Percentiles rank a stretch among this genome's conserved stretches.
phyloP scores from a whole-genome alignment of 2,329 filamentous ascomycete genomes.

The Juglanconis sp. region DNA sequence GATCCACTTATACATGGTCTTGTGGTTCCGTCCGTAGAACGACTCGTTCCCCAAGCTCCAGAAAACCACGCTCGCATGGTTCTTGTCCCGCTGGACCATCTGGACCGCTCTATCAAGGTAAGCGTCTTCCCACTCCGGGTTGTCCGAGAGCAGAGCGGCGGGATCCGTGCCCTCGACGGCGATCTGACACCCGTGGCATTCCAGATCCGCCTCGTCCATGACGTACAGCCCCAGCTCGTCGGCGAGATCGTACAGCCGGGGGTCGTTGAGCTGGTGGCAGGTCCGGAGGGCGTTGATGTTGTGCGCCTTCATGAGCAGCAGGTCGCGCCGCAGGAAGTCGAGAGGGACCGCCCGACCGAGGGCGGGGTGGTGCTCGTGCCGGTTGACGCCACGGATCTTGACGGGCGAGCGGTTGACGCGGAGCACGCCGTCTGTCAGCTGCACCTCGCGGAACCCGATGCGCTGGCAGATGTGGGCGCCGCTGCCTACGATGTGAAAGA shows the following conservation, averaged over 20 bases:
- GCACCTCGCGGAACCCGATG: conserved; percentile 57
- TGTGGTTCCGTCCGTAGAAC: conserved; percentile 63
- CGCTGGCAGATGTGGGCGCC: conserved; percentile 38
- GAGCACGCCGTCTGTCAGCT: conserved; percentile 52
- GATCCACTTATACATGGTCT: conserved; percentile 60
- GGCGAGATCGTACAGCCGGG: conserved; percentile 46
- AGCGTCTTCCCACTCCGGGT: conserved; percentile 54
- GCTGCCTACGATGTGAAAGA: conserved; percentile 16
- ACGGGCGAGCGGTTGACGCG: conserved; percentile 54
- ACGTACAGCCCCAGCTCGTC: conserved; percentile 55
- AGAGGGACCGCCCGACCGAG: conserved; percentile 50
- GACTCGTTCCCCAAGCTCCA: conserved; percentile 69
- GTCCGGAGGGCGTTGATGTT: conserved; percentile 61
- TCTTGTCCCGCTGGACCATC: conserved; percentile 61
- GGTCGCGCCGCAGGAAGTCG: conserved; percentile 51
- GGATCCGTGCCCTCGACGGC: conserved; percentile 39
- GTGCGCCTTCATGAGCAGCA: conserved; percentile 56
- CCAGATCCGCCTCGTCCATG: conserved; percentile 41
- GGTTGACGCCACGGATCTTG: conserved; percentile 54
- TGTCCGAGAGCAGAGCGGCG: conserved; percentile 52
- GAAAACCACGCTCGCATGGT: conserved; percentile 62
- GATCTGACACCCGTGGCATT: conserved; percentile 42
- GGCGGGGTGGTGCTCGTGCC: conserved; percentile 57
- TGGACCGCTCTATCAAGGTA: conserved; percentile 65
- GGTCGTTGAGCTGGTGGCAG: conserved; percentile 55